Percentiles rank a stretch among this genome's conserved stretches.
Evolutionary conservation across 768 basidiomycete genomes (phyloP).

Genomic region (Trametes maxima): DNA sequence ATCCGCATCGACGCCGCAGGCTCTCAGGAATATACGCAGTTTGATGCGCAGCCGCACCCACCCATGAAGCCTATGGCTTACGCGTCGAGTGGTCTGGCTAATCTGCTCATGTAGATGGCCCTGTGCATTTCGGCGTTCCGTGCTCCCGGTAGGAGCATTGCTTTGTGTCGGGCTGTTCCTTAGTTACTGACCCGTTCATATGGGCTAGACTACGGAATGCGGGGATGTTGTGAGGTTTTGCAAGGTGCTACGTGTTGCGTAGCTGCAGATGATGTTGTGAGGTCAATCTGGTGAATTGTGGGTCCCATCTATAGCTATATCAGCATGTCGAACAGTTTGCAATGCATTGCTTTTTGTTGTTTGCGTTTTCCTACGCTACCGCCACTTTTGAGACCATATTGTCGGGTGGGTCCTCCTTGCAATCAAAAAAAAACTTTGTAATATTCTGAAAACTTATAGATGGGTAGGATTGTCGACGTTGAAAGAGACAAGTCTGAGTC

Average conservation of each 20-base stretch:
- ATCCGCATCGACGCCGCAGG: slow-evolving; percentile 84
- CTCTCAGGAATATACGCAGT: slow-evolving; percentile 72
- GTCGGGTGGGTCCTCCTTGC: too few species aligned
- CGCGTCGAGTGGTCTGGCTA: slow-evolving; percentile 63
- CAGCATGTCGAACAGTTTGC: not conserved
- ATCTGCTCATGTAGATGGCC: slow-evolving; percentile 62
- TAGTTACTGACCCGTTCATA: not conserved
- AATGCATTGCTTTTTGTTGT: not conserved
- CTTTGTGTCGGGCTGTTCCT: not conserved
- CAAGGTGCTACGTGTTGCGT: too few species aligned
- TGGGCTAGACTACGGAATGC: too few species aligned
- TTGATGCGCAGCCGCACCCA: slow-evolving; percentile 86
- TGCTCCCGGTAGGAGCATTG: not conserved
- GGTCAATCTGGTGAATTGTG: not conserved
- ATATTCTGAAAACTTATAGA: too few species aligned
- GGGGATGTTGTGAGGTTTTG: too few species aligned
- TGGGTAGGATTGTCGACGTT: not conserved
- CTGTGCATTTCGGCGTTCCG: too few species aligned
- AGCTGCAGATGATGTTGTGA: not conserved
- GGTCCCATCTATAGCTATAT: not conserved
- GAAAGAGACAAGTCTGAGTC: too few species aligned
- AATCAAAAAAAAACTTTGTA: too few species aligned
- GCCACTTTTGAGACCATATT: too few species aligned
- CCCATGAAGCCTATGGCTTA: slow-evolving; percentile 95
- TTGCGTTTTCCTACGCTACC: not conserved